Conservation (phyloP, 192 early-diverging fungal genomes). For the Chytriomyces hyalinus region DNA sequence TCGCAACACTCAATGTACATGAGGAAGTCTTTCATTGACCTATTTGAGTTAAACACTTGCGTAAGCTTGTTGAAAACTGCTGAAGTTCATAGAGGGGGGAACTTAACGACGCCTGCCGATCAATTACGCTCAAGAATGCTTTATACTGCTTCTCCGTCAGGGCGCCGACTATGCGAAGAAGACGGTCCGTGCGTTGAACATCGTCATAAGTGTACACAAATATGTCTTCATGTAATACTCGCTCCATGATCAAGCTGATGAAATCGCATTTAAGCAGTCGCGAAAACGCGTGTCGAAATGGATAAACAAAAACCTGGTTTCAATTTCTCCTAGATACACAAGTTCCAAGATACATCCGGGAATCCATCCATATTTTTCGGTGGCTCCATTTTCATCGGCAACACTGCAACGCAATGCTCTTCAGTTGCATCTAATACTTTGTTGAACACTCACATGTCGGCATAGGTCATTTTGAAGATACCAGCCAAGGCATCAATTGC, state of each 20-base stretch:
- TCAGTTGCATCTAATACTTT: not conserved
- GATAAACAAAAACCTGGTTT: slow-evolving; percentile 61
- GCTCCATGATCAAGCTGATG: slow-evolving; percentile 58
- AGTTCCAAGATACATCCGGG: slow-evolving; percentile 79
- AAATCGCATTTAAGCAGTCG: not conserved
- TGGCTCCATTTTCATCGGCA: slow-evolving; percentile 55
- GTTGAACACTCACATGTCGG: slow-evolving; percentile 62
- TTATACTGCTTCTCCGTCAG: slow-evolving; percentile 72
- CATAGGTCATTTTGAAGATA: slow-evolving; percentile 76
- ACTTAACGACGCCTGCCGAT: slow-evolving; percentile 60
- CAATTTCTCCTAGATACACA: slow-evolving; percentile 84
- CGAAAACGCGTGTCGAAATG: not conserved
- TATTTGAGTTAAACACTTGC: slow-evolving; percentile 6
- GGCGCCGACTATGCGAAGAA: slow-evolving; percentile 68
- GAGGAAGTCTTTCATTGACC: slow-evolving; percentile 63
- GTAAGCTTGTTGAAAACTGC: not conserved
- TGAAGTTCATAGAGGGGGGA: not conserved
- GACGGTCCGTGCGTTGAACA: slow-evolving; percentile 63
- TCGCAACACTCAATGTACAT: slow-evolving; percentile 69
- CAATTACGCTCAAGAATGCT: slow-evolving; percentile 79
- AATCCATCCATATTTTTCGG: slow-evolving; percentile 81
- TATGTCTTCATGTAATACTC: slow-evolving; percentile 64
- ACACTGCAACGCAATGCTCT: slow-evolving; percentile 32
- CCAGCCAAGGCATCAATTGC: slow-evolving; percentile 74
- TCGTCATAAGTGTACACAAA: slow-evolving; percentile 66